These are phyloP conservation scores for Aquanectria penicillioides DNA, from an alignment of 2,329 filamentous ascomycete genomes.

Conservation along the genomic window DNA sequence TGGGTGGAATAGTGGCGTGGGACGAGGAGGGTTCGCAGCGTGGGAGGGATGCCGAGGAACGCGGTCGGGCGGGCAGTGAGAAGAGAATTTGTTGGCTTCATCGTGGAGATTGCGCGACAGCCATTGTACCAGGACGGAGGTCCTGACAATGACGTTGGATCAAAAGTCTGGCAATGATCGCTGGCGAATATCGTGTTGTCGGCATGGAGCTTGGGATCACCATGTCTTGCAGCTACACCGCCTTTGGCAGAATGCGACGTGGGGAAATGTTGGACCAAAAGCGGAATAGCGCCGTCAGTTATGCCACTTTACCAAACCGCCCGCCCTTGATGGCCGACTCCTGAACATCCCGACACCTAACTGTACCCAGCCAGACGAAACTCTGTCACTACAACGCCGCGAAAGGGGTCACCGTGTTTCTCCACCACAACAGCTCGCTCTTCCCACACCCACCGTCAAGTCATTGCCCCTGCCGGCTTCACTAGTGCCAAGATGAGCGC, in stretches of 20 bases:
- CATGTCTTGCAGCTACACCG: conserved; percentile 44
- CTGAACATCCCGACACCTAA: conserved; percentile 45
- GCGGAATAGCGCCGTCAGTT: conserved; percentile 49
- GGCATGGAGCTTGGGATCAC: conserved; percentile 13
- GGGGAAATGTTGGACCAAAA: conserved; percentile 42
- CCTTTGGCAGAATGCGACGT: conserved; percentile 50
- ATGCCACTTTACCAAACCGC: conserved; percentile 55
- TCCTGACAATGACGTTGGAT: conserved; percentile 19
- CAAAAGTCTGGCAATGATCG: conserved; percentile 2
- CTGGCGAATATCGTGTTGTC: background rate
- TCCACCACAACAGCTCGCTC: background rate
- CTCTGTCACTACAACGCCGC: conserved; percentile 33
- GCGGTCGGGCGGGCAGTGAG: conserved; percentile 48
- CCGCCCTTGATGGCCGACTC: conserved; percentile 47
- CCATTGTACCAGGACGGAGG: conserved; percentile 45
- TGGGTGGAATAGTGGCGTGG: conserved; percentile 69
- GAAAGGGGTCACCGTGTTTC: conserved; percentile 14
- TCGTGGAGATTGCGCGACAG: conserved; percentile 51
- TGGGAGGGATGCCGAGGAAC: conserved; percentile 39
- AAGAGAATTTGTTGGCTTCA: conserved; percentile 56
- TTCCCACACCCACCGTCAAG: conserved; percentile 8
- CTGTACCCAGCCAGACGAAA: conserved; percentile 29
- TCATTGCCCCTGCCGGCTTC: conserved; percentile 14
- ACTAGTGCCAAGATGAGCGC: conserved; percentile 64
- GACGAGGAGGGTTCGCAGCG: conserved; percentile 49